Evolutionary conservation across 2,329 filamentous ascomycete genomes (phyloP), one percentile per base, ranked within the genome.

Genomic region (Alternaria hordeiaustralica): DNA sequence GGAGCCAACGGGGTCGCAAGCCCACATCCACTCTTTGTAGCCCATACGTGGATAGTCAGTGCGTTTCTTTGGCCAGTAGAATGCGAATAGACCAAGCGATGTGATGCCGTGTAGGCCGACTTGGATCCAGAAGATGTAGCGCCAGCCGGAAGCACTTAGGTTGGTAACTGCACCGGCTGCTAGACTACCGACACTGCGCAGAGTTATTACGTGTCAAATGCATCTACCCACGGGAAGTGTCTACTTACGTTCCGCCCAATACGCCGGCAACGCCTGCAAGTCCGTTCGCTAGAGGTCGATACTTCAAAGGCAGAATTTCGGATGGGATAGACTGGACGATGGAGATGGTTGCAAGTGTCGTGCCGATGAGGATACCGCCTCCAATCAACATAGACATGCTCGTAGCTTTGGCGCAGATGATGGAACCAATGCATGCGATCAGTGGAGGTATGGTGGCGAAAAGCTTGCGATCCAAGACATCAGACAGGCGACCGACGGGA

Each of bases 81-180:
- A 70, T 25, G 81, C 65, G 33, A 87, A 71, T 30, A 87, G 73
- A 4, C 85, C 85, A 0, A 85, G 36, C 2, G 81, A 79, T 0
- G 84, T 86, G 13, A 81, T 74, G 9, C 81, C 80, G 64, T 87
- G 85, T 63, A 87, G 84, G 7, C 79, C 85, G 2, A 86, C 85
- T 73, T 88, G 86, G 13, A 88, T 86, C 86, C 86, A 88, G 71
- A 87, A 88, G 66, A 88, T 87, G 67, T 83, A 82, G 2, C 86
- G 80, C 86, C 86, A 88, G 20, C 86, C 86, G 1, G 73, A 77
- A 1, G 79, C 65, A 55, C 79, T 78, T 12, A 81, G 71, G 61
- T 86, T 85, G 0, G 86, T 87, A 3, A 87, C 82, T 8, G 82
- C 85, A 3, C 86, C 86, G 7, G 85, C 84, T 25, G 83, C 82